Base-by-base conservation (phyloP, 768 basidiomycete species). In the Russula sp. region DNA sequence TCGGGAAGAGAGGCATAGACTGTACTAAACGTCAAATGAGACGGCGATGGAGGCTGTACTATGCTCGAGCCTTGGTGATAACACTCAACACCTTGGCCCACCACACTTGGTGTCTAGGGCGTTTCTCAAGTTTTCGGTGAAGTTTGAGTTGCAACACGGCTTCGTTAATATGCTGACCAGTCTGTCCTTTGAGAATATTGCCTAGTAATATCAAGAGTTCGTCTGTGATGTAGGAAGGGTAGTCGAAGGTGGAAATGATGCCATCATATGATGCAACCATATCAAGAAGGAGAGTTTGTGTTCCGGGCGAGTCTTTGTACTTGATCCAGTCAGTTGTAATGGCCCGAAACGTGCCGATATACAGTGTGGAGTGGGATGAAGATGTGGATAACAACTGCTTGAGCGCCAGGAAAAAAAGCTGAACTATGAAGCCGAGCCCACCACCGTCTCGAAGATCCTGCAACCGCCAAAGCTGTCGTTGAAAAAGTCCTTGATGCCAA, bases 331-430 rank as follows among this genome's bases (percentile, higher is more conserved):
- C n/a, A 2, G 39, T 42, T 42, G 52, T 54, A 2, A 54, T 42
- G 7, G 52, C 18, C 16, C 39, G 22, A 39, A 54, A 59, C 1
- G 50, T 22, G 20, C 20, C 41, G 3, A 18, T n/a, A 16, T 52
- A 59, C 1, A 59, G 41, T 7, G 18, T 14, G 7, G 46, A 34
- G 10, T 59, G 32, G 29, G 58, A 41, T 6, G 58, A 35, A 4
- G 42, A 35, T 29, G 29, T 25, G 16, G 42, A 52, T 22, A 59
- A 20, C 3, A 46, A 22, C 20, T 52, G 50, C 22, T 5, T 25
- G 20, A 59, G 42, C 13, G 34, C 20, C 9, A 52, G 50, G 41
- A 59, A 52, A 32, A 52, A 59, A 10, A 59, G 39, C 22, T 59
- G 50, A 20, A 52, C 34, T 2, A 32, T 51, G n/a, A 59, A 45